Evolutionary conservation across 305 asterid genomes (phyloP).

Genomic region (Plantago lanceolata): DNA sequence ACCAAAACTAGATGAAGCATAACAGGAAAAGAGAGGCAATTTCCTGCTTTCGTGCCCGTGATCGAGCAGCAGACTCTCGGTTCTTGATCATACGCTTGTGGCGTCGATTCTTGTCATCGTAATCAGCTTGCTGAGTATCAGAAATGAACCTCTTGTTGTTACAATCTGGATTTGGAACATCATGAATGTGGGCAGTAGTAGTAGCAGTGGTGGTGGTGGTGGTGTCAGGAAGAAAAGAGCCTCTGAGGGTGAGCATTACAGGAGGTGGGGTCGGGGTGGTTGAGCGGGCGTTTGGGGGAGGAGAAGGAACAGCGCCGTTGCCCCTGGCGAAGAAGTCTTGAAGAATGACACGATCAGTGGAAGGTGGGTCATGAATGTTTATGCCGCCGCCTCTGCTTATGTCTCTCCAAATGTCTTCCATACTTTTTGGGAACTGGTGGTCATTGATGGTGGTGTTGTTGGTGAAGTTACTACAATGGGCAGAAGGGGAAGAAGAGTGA

Average conservation of each 20-base stretch:
- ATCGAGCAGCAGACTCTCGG: constrained; percentile 90
- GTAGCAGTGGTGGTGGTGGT: neutral
- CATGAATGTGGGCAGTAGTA: too few species aligned
- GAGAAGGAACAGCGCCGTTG: constrained; percentile 34
- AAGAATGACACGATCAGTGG: constrained; percentile 36
- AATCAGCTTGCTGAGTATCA: constrained; percentile 15
- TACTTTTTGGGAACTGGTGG: constrained; percentile 28
- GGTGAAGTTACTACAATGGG: neutral
- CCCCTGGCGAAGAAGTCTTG: constrained; percentile 55
- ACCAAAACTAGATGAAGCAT: neutral
- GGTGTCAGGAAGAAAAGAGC: neutral
- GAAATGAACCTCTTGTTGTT: constrained; percentile 38
- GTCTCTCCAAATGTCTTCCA: constrained; percentile 84
- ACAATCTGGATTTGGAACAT: constrained; percentile 18
- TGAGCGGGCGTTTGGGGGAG: constrained; percentile 12
- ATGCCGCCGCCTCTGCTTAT: constrained; percentile 35
- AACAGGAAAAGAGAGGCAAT: neutral
- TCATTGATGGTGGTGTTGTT: constrained; percentile 8
- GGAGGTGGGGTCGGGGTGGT: constrained; percentile 33
- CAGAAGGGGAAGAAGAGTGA: constrained; percentile 20
- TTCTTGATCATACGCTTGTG: constrained; percentile 87
- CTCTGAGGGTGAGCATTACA: constrained; percentile 47
- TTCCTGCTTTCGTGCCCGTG: constrained; percentile 88
- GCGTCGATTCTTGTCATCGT: constrained; percentile 50
- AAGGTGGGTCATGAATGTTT: constrained; percentile 13